phyloP scores from a whole-genome alignment of 2,329 filamentous ascomycete species.

The Rhynchosporium graminicola region DNA sequence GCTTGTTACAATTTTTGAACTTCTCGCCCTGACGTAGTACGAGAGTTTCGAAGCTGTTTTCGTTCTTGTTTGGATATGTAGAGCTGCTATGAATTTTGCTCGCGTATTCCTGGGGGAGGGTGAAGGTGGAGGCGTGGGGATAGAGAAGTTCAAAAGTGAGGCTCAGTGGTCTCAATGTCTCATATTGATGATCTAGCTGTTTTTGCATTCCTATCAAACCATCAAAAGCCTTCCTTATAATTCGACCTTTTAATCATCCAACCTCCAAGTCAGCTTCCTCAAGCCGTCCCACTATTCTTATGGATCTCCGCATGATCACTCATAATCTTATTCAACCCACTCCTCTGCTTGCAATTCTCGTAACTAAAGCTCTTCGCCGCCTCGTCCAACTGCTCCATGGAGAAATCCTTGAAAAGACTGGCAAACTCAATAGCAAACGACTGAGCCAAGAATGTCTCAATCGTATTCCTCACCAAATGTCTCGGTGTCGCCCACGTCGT shows the following conservation, averaged over 20 bases:
- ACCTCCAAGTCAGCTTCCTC: neutral
- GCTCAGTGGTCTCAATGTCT: too few relatives aligned
- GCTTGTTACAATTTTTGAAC: too few relatives aligned
- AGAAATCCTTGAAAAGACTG: slow-evolving; percentile 53
- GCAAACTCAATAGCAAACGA: slow-evolving; percentile 57
- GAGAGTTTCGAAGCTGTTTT: too few relatives aligned
- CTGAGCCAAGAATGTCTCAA: slow-evolving; percentile 52
- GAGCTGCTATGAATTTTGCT: too few relatives aligned
- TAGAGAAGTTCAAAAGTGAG: too few relatives aligned
- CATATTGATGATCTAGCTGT: too few relatives aligned
- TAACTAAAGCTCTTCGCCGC: slow-evolving; percentile 52
- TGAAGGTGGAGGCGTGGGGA: too few relatives aligned
- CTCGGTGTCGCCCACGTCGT: slow-evolving; percentile 51
- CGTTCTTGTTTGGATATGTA: too few relatives aligned
- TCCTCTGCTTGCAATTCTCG: slow-evolving; percentile 51
- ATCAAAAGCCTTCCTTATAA: neutral
- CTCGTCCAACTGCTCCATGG: slow-evolving; percentile 52
- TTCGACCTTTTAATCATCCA: neutral
- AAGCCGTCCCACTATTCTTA: slow-evolving; percentile 4
- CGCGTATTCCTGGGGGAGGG: too few relatives aligned
- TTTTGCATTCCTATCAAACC: neutral
- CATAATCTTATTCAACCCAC: slow-evolving; percentile 38
- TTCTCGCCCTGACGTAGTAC: too few relatives aligned
- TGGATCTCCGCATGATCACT: slow-evolving; percentile 29
- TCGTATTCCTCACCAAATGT: slow-evolving; percentile 48